Percentiles rank a stretch among this genome's conserved stretches.
Conservation (phyloP, 768 basidiomycete species). For the Suillus clintonianus region DNA sequence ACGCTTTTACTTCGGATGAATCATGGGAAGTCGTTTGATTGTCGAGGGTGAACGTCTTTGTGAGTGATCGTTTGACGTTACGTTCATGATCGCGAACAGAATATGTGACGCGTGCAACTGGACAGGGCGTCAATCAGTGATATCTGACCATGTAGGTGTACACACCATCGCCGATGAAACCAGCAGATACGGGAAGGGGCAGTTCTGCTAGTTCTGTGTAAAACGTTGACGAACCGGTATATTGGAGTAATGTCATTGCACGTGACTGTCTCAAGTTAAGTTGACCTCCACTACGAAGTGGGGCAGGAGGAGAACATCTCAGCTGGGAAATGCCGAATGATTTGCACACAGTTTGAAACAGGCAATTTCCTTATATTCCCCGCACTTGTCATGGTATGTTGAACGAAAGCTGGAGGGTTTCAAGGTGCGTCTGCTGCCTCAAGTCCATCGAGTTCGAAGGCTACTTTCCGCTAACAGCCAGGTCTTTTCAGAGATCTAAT, state of each 20-base stretch:
- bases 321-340: too few relatives aligned
- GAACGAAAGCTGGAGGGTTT: too few relatives aligned
- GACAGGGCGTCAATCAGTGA: not conserved
- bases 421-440: too few relatives aligned
- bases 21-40: constrained; percentile 12
- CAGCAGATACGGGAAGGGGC: constrained; percentile 38
- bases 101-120: constrained; percentile 47
- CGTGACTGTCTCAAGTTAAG: too few relatives aligned
- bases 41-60: constrained; percentile 35
- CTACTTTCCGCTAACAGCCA: too few relatives aligned
- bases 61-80: constrained; percentile 48
- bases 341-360: too few relatives aligned
- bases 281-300: too few relatives aligned
- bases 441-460: too few relatives aligned
- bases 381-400: too few relatives aligned
- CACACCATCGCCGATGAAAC: constrained; percentile 26
- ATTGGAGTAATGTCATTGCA: constrained; percentile 19
- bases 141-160: too few relatives aligned
- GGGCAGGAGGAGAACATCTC: too few relatives aligned
- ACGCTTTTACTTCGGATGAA: constrained; percentile 39
- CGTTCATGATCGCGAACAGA: constrained; percentile 51
- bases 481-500: too few relatives aligned
- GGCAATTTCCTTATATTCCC: not conserved
- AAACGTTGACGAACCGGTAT: constrained; percentile 18
- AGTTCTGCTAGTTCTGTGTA: constrained; percentile 44